These are phyloP conservation scores for Tausonia pullulans DNA, from an alignment of 1,284 basidiomycete genomes.

Conservation along the genomic window DNA sequence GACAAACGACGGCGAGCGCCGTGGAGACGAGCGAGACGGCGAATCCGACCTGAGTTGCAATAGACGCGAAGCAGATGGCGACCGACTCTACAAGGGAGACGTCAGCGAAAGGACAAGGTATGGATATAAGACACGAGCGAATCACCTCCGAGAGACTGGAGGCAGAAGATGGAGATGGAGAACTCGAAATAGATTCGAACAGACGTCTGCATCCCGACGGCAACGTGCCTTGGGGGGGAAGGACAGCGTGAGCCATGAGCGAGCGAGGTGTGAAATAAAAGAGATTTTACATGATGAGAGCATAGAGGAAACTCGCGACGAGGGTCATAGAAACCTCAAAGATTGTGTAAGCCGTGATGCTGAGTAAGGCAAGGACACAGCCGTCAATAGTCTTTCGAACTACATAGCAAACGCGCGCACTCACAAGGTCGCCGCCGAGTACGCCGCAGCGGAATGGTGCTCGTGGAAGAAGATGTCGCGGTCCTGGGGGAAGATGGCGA, in stretches of 20 bases:
- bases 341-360: conserved; percentile 34
- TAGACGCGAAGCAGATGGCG: conserved; percentile 26
- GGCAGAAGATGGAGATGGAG: conserved; percentile 30
- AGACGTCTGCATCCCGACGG: conserved; percentile 35
- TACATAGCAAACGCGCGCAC: background rate
- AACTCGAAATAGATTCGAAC: conserved; percentile 37
- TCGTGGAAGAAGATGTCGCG: conserved; percentile 38
- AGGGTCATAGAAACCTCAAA: conserved; percentile 36
- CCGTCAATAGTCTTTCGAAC: background rate
- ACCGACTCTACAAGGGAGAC: conserved; percentile 14
- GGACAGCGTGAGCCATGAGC: no score
- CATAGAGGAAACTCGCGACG: conserved; percentile 21
- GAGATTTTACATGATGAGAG: conserved; percentile 22
- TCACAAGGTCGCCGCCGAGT: conserved; percentile 34
- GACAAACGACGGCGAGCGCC: conserved; percentile 1
- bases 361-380: background rate
- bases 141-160: conserved; percentile 30
- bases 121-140: conserved; percentile 27
- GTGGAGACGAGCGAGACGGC: conserved; percentile 34
- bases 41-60: conserved; percentile 23
- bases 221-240: conserved; percentile 24
- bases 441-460: conserved; percentile 31
- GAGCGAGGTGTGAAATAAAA: no score
- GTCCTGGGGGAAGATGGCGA: conserved; percentile 38
- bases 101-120: conserved; percentile 21